These are phyloP conservation scores for Beauveria sp. DNA, from an alignment of 2,329 filamentous ascomycete species.

Conservation along the genomic window DNA sequence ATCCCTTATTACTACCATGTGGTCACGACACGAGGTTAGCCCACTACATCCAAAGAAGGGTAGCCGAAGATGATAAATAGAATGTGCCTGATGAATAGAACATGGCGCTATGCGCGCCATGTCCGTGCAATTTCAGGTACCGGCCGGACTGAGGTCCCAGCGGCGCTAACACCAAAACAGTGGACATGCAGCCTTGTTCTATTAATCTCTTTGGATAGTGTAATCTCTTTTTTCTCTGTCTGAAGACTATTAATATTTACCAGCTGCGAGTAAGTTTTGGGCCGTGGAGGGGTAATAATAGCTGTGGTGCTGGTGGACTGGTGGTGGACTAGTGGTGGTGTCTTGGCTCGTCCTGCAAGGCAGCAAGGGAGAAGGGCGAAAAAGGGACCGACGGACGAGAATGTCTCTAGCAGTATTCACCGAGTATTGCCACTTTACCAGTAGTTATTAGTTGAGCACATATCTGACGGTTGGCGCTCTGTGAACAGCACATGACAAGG, in stretches of 20 bases:
- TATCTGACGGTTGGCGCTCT: not conserved
- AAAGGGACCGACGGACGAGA: not conserved
- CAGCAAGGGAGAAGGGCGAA: not conserved
- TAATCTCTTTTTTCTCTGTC: not conserved
- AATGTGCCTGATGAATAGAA: not conserved
- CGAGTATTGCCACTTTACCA: not conserved
- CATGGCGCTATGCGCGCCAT: not conserved
- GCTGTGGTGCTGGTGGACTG: not conserved
- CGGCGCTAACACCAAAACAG: not conserved
- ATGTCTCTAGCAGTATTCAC: not conserved
- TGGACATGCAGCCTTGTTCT: not conserved
- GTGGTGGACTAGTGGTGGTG: not conserved
- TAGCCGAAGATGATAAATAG: not conserved
- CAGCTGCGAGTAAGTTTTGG: no score
- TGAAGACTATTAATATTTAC: not conserved
- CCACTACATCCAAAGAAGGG: conserved; percentile 1
- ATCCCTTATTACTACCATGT: no score
- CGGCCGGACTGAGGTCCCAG: not conserved
- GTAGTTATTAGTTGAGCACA: no score
- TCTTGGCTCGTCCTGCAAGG: not conserved
- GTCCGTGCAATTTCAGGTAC: conserved; percentile 11
- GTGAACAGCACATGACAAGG: not conserved
- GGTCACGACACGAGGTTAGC: not conserved
- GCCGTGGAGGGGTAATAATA: not conserved
- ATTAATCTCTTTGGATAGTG: not conserved